These are phyloP conservation scores for Spergularia bocconei DNA, from an alignment of 148 eudicot species.

Conservation along the genomic window DNA sequence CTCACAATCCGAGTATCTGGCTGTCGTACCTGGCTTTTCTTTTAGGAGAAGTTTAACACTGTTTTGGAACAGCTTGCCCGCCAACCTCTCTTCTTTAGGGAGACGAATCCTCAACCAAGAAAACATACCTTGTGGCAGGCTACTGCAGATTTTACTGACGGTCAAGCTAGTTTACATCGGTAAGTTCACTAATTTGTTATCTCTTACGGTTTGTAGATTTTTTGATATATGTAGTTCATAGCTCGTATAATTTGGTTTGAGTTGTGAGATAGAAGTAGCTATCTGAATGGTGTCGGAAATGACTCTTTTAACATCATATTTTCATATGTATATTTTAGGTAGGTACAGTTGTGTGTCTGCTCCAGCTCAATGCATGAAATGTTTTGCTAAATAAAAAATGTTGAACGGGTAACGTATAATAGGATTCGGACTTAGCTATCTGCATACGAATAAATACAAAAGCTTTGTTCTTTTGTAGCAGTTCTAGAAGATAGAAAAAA, in stretches of 20 bases:
- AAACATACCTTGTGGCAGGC: conserved; percentile 90
- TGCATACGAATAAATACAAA: neutral
- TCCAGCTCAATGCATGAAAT: too few species aligned
- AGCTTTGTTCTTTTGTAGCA: neutral
- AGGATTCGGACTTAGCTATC: neutral
- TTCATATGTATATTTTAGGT: neutral
- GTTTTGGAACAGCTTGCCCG: conserved; percentile 55
- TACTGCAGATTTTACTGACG: conserved; percentile 76
- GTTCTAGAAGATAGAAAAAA: neutral
- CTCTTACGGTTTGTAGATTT: neutral
- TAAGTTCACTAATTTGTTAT: conserved; percentile 18
- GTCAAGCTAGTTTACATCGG: conserved; percentile 70
- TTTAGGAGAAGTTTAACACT: conserved; percentile 8
- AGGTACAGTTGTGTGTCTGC: neutral
- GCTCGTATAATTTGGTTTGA: neutral
- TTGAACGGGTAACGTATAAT: too few species aligned
- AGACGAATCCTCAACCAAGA: conserved; percentile 91
- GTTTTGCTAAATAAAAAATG: neutral
- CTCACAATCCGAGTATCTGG: neutral
- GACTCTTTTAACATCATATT: neutral
- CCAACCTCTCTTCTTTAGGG: conserved; percentile 77
- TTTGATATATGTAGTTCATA: neutral
- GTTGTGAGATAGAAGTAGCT: neutral
- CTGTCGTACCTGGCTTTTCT: neutral
- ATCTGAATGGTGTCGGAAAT: neutral